Conservation (phyloP, 2,329 filamentous ascomycete species). For the Botrytis cinerea region DNA sequence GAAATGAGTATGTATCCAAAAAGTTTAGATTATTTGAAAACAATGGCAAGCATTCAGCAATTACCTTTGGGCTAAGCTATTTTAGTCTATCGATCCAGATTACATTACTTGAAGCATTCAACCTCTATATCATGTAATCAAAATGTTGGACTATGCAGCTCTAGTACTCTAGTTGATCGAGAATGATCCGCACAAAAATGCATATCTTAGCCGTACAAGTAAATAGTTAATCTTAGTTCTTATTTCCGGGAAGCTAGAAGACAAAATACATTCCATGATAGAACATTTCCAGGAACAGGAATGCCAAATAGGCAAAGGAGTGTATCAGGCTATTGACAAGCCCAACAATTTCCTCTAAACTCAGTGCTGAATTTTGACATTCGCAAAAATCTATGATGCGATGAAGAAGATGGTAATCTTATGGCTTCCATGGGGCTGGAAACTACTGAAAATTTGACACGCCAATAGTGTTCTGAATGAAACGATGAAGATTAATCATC, state of each 20-base stretch:
- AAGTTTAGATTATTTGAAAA: background rate
- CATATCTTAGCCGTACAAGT: background rate
- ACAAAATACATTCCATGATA: background rate
- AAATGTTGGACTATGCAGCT: background rate
- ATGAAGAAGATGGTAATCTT: background rate
- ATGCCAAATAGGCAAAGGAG: background rate
- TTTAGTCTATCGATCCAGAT: background rate
- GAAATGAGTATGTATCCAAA: background rate
- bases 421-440: background rate
- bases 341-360: background rate
- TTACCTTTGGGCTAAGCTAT: background rate
- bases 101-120: background rate
- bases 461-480: background rate
- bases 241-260: background rate
- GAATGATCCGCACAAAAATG: background rate
- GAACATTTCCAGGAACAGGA: slow-evolving; percentile 2
- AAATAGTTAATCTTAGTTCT: background rate
- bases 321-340: background rate
- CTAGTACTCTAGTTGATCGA: background rate
- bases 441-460: background rate
- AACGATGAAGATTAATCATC: background rate
- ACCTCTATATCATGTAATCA: background rate
- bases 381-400: background rate
- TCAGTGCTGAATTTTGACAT: background rate
- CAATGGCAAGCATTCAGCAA: background rate